Percentiles rank a stretch among this genome's conserved stretches.
phyloP scores from a whole-genome alignment of 305 asterid genomes.

The Fraxinus angustifolia region DNA sequence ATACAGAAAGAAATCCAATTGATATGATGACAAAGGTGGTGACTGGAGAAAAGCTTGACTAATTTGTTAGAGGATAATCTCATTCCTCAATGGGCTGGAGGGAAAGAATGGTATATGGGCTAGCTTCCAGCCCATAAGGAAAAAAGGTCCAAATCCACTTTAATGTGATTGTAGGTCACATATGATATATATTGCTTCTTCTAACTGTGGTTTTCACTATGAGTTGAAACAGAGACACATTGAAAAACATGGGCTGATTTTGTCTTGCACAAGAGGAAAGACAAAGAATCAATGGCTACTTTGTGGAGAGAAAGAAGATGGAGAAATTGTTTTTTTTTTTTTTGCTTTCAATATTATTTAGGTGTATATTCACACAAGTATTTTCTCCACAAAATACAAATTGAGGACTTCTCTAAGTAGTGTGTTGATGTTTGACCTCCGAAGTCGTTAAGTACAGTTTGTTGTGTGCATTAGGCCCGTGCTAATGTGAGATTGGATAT shows the following conservation, averaged over 20 bases:
- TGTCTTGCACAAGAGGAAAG: background rate
- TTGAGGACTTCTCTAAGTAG: too few relatives aligned
- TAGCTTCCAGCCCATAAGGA: too few relatives aligned
- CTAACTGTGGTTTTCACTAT: background rate
- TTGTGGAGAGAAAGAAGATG: background rate
- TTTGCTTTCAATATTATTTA: background rate
- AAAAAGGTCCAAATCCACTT: background rate
- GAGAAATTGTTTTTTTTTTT: background rate
- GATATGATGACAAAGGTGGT: background rate
- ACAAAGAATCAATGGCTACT: background rate
- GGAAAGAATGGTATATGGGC: background rate
- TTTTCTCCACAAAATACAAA: too few relatives aligned
- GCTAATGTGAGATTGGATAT: too few relatives aligned
- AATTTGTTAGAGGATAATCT: background rate
- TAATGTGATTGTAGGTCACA: background rate
- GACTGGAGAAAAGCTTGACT: background rate
- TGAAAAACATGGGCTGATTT: background rate
- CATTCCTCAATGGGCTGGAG: background rate
- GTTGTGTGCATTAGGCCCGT: too few relatives aligned
- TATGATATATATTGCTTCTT: background rate
- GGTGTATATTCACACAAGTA: background rate
- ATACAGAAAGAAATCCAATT: background rate
- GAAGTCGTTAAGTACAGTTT: too few relatives aligned
- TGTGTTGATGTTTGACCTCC: too few relatives aligned
- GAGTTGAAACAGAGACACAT: background rate